Evolutionary conservation across 805 yeast genomes (phyloP), one percentile per base, ranked within the genome.

Genomic region (Ogataea corticis): DNA sequence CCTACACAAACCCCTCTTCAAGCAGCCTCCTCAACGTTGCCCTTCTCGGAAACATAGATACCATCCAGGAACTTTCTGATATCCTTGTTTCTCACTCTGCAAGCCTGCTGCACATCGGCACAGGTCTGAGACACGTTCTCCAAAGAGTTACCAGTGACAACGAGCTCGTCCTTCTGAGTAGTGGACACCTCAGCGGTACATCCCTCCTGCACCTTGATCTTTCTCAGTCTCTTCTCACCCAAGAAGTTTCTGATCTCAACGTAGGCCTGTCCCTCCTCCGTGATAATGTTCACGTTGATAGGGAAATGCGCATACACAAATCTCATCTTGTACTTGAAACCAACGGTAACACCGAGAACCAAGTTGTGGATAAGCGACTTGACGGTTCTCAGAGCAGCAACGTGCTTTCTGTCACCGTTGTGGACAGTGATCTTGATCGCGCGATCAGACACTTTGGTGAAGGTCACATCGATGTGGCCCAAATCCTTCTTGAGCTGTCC

Each of bases 231-330:
- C 85, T 90, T 94, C 83, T 94, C 98, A 79, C 99, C 99, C 78
- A 94, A 84, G 85, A 88, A 94, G 82, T 94, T 94, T 87, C 98
- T 91, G 82, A 94, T 91, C 81, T 94, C 98, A 64, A 91, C 86
- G 69, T 68, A 81, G 55, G 79, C 74, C 45, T 71, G 65, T 61
- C 87, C 88, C 49, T 92, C 92, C 66, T 80, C 77, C 59, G 86
- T 89, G 70, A 87, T 72, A 62, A 90, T 73, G 82, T 91, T 92
- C 63, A 94, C 97, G 78, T 94, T 94, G 79, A 95, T 94, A 73
- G 99, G 99, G 96, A 94, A 94, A 88, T 94, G 99, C 84, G 99
- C 99, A 72, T 92, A 95, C 60, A 94, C 99, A 75, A 89, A 91
- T 82, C 97, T 89, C 97, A 94, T 86, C 88, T 94, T 94, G 94